Conservation (phyloP, 2,329 filamentous ascomycete genomes). For the Hansfordia pulvinata region DNA sequence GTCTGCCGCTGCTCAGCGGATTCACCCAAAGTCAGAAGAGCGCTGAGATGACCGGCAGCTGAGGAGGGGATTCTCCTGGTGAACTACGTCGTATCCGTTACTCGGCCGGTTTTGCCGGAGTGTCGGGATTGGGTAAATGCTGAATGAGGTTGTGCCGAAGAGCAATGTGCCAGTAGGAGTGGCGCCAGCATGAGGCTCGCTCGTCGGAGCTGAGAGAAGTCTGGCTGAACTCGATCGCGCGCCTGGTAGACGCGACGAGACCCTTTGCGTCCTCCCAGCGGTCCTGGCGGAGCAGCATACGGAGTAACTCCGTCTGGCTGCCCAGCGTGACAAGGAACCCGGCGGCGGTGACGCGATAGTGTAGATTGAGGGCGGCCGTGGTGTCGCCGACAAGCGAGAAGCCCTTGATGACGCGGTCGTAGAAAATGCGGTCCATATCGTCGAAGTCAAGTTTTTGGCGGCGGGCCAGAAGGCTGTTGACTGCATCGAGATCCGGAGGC, state of each 20-base stretch:
- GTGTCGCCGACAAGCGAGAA: conserved; percentile 43
- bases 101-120: too few relatives aligned
- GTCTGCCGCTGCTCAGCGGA: too few relatives aligned
- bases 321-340: conserved; percentile 26
- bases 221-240: conserved; percentile 6
- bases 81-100: too few relatives aligned
- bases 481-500: conserved; percentile 43
- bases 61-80: too few relatives aligned
- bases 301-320: conserved; percentile 28
- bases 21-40: too few relatives aligned
- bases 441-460: conserved; percentile 19
- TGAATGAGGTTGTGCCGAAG: conserved; percentile 3
- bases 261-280: conserved; percentile 8
- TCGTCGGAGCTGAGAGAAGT: conserved; percentile 2
- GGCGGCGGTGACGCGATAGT: conserved; percentile 26
- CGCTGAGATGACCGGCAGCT: too few relatives aligned
- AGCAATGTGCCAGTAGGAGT: conserved; percentile 14
- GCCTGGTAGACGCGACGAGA: conserved; percentile 11
- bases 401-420: conserved; percentile 38
- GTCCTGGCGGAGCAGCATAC: conserved; percentile 9
- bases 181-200: conserved; percentile 8
- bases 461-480: conserved; percentile 44
- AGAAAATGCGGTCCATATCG: conserved; percentile 33
- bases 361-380: conserved; percentile 31
- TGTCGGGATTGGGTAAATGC: too few relatives aligned